Conservation (phyloP, 1,139 yeast species). For the Blastobotrys indianensis region DNA sequence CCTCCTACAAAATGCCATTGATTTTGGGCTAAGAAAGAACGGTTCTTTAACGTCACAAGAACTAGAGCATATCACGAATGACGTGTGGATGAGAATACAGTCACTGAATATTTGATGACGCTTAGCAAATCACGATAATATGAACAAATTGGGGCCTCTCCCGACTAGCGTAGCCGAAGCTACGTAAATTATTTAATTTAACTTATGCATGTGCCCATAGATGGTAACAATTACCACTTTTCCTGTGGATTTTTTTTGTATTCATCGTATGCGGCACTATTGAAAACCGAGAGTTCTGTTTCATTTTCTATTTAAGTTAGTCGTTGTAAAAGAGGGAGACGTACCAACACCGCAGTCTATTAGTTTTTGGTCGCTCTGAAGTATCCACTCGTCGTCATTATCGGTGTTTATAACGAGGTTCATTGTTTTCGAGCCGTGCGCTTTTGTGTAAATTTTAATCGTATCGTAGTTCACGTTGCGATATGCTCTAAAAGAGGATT, state of each 20-base stretch:
- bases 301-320: slow-evolving; percentile 52
- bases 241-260: slow-evolving; percentile 82
- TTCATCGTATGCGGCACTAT: slow-evolving; percentile 54
- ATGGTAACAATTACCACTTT: slow-evolving; percentile 54
- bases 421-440: slow-evolving; percentile 92
- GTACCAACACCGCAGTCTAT: slow-evolving; percentile 54
- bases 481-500: slow-evolving; percentile 74
- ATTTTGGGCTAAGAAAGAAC: slow-evolving; percentile 50
- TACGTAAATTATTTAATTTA: too few relatives aligned
- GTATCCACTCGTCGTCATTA: slow-evolving; percentile 67
- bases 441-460: slow-evolving; percentile 83
- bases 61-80: slow-evolving; percentile 44
- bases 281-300: slow-evolving; percentile 81
- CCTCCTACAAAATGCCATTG: slow-evolving; percentile 68
- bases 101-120: slow-evolving; percentile 12
- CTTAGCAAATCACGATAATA: too few relatives aligned
- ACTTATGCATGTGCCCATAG: background rate
- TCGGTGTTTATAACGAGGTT: slow-evolving; percentile 87
- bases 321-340: background rate
- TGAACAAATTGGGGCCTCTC: too few relatives aligned
- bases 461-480: slow-evolving; percentile 68
- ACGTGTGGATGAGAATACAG: slow-evolving; percentile 42
- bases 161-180: too few relatives aligned
- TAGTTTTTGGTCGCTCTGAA: slow-evolving; percentile 45
- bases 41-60: slow-evolving; percentile 37